Conservation (phyloP, 169 alveolate genomes). For the Blepharisma undulans region DNA sequence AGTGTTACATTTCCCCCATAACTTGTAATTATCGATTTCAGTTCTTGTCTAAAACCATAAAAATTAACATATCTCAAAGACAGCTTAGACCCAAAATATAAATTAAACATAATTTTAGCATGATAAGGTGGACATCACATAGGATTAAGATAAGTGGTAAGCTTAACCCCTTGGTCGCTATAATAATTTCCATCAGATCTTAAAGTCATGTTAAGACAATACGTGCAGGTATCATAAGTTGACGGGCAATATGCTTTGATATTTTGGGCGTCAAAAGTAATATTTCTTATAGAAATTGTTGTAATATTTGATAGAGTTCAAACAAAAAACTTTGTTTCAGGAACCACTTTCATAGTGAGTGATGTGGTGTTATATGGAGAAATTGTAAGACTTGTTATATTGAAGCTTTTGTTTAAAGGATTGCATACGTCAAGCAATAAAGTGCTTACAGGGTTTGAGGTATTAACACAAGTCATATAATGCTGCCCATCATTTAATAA, state of each 20-base stretch:
- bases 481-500: neutral
- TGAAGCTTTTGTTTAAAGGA: neutral
- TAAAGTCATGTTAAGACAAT: neutral
- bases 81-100: neutral
- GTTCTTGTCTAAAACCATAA: neutral
- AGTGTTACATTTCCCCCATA: neutral
- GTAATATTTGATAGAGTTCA: neutral
- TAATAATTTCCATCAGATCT: neutral
- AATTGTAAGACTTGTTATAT: neutral
- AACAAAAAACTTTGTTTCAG: neutral
- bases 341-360: neutral
- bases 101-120: neutral
- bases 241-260: neutral
- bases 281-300: neutral
- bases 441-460: neutral
- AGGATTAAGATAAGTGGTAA: neutral
- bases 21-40: neutral
- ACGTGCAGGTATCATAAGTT: neutral
- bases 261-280: neutral
- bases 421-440: neutral
- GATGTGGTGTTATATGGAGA: neutral
- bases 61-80: neutral
- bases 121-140: neutral
- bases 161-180: neutral
- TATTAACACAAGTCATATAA: neutral